phyloP scores from a whole-genome alignment of 2,329 filamentous ascomycete species.

The Orbilia oligospora region DNA sequence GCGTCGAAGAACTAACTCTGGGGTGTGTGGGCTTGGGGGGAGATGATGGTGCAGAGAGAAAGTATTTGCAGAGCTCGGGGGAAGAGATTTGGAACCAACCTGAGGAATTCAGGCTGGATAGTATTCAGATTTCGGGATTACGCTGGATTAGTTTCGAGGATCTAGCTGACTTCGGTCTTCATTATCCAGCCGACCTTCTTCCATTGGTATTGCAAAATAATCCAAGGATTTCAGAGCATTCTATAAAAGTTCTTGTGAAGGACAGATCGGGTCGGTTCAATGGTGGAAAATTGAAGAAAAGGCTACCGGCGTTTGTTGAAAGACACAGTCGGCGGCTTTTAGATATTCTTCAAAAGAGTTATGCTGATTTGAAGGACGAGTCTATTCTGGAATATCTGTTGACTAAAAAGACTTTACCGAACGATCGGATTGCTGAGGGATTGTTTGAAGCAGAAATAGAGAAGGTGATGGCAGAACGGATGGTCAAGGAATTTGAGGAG shows the following conservation, averaged over 20 bases:
- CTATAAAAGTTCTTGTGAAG: neutral
- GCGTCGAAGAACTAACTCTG: neutral
- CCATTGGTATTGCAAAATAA: slow-evolving; percentile 15
- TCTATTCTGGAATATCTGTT: neutral
- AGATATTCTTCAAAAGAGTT: neutral
- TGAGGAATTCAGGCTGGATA: neutral
- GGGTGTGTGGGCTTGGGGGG: neutral
- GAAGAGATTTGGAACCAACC: neutral
- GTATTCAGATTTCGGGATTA: slow-evolving; percentile 3
- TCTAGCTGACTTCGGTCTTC: neutral
- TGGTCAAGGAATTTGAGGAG: slow-evolving; percentile 4
- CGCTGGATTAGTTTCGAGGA: neutral
- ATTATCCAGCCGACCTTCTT: slow-evolving; percentile 9
- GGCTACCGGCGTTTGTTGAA: neutral
- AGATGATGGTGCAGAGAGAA: neutral
- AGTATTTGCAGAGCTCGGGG: neutral
- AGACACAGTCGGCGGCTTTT: slow-evolving; percentile 10
- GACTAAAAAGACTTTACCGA: neutral
- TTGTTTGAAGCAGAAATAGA: slow-evolving; percentile 3
- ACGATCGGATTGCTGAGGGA: neutral
- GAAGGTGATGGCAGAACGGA: too few species aligned
- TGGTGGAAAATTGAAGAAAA: neutral
- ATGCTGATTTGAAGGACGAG: neutral
- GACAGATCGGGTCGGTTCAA: neutral
- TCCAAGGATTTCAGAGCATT: neutral